phyloP scores from a whole-genome alignment of 2,329 filamentous ascomycete genomes.

The Sarocladiaceae sp. region DNA sequence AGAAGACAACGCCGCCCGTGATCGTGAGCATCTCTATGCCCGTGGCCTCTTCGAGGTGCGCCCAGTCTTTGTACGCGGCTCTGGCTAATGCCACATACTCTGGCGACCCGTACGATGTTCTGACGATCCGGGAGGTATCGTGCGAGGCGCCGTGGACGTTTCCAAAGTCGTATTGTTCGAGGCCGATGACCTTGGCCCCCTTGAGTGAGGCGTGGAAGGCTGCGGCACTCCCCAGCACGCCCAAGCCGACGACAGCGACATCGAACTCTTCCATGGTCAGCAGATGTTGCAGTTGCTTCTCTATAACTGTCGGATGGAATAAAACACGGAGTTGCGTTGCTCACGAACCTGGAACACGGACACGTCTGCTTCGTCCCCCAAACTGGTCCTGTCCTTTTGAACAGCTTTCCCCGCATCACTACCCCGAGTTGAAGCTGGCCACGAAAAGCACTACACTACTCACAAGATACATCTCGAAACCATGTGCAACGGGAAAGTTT shows the following conservation, averaged over 20 bases:
- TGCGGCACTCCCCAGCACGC: background rate
- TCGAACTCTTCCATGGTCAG: background rate
- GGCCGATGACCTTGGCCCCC: background rate
- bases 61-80: slow-evolving; percentile 3
- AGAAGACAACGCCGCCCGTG: background rate
- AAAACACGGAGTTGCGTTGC: background rate
- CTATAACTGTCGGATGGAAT: background rate
- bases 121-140: slow-evolving; percentile 3
- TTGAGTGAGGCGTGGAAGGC: background rate
- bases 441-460: background rate
- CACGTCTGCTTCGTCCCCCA: no score
- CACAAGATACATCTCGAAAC: background rate
- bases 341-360: background rate
- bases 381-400: background rate
- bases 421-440: background rate
- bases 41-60: background rate
- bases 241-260: background rate
- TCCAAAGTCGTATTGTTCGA: slow-evolving; percentile 3
- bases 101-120: background rate
- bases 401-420: background rate
- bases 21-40: background rate
- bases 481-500: background rate
- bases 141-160: background rate
- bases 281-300: background rate
- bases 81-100: background rate